Percentiles rank a stretch among this genome's conserved stretches.
phyloP scores from a whole-genome alignment of 441 rosid genomes.

The Monsonia emarginata region DNA sequence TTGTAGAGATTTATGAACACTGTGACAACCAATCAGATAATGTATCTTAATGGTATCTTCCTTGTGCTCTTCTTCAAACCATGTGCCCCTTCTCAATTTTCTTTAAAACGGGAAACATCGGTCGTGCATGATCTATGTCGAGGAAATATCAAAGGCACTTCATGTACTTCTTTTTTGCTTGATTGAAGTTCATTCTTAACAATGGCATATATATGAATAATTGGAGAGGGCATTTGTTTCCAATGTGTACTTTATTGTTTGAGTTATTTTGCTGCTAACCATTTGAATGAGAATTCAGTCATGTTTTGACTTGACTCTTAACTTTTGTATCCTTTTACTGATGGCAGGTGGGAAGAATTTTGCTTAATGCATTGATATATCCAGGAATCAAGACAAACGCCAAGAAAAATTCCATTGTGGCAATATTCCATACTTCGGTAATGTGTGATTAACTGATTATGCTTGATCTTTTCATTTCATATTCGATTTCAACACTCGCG shows the following conservation, averaged over 20 bases:
- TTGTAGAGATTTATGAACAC: no score
- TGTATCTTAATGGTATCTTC: not conserved
- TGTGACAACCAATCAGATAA: no score
- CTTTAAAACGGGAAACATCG: not conserved
- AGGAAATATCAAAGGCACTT: not conserved
- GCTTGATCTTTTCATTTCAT: constrained; percentile 5
- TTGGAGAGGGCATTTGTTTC: not conserved
- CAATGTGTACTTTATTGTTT: not conserved
- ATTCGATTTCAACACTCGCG: not conserved
- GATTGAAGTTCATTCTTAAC: not conserved
- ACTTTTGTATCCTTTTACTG: constrained; percentile 10
- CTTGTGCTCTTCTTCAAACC: not conserved
- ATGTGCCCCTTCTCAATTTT: not conserved
- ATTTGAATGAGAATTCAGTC: not conserved
- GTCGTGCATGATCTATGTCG: not conserved
- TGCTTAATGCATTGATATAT: constrained; percentile 79
- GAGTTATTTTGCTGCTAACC: not conserved
- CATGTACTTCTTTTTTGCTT: not conserved
- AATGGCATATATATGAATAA: not conserved
- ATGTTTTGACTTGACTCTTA: not conserved
- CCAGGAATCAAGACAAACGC: constrained; percentile 71
- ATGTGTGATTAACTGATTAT: constrained; percentile 6
- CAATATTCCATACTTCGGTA: constrained; percentile 89
- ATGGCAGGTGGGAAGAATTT: constrained; percentile 69
- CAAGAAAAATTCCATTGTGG: constrained; percentile 72